phyloP scores from a whole-genome alignment of 164 flowering plant genomes.

The Piper longum region DNA sequence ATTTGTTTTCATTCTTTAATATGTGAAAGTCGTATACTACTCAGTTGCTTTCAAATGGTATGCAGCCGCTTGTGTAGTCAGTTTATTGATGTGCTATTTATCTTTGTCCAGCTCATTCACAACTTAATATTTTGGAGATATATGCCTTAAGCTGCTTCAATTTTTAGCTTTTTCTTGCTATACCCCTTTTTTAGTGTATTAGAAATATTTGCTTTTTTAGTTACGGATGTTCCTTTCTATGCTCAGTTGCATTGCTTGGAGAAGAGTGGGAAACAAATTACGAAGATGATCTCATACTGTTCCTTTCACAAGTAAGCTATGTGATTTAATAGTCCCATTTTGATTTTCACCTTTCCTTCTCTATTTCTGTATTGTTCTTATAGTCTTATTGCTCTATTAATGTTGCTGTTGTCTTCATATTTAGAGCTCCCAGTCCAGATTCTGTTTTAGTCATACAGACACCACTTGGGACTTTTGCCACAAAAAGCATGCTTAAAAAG shows the following conservation, averaged over 20 bases:
- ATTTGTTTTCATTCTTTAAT: no score
- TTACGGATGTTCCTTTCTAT: slow-evolving; percentile 1
- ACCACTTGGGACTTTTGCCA: slow-evolving; percentile 59
- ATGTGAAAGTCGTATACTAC: no score
- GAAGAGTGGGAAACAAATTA: slow-evolving; percentile 68
- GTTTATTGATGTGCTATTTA: background rate
- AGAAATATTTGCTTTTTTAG: background rate
- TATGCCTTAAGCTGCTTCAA: no score
- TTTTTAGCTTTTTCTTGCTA: background rate
- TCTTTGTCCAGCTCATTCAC: background rate
- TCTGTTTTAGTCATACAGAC: slow-evolving; percentile 66
- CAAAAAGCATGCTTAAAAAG: slow-evolving; percentile 51
- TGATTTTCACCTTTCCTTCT: background rate
- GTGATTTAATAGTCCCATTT: no score
- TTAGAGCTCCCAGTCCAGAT: slow-evolving; percentile 90
- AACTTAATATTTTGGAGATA: background rate
- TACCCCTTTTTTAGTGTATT: background rate
- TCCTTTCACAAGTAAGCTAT: slow-evolving; percentile 5
- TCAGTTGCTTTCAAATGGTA: no score
- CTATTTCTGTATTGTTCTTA: background rate
- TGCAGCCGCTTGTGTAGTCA: background rate
- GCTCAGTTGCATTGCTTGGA: slow-evolving; percentile 76
- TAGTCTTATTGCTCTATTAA: background rate
- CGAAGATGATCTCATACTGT: slow-evolving; percentile 87
- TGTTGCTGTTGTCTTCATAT: background rate